Evolutionary conservation across 306 rosid genomes (phyloP), one percentile per base, ranked within the genome.

Genomic region (Alnus glutinosa): DNA sequence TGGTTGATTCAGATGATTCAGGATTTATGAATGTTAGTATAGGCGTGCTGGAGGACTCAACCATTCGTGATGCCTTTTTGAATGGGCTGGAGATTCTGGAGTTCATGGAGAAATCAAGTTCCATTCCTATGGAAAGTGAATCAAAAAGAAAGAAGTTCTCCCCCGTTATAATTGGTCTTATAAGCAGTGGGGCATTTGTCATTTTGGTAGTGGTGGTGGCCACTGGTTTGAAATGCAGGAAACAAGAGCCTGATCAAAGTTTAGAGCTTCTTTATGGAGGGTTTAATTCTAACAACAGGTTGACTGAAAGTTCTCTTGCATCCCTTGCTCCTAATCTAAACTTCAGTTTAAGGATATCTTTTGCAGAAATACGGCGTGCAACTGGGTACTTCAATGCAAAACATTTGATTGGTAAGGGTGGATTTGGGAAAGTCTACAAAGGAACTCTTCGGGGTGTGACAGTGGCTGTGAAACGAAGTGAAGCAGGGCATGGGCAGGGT

Each of bases 41-140:
- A 28, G 0, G 4, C 36, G 78, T 59, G 19, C 2, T 0, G 49
- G 0, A 0, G 9, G 0, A 54, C 1, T 57, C 73, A 2, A 0
- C 0, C 0, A 8, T 4, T 0, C 39, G 0, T 3, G 49, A 37
- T 12, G 79, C 84, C 3, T 76, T 79, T 70, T 16, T 87, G 52
- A 89, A 86, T 6, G 90, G 89, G 23, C 76, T 89, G 19, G 90
- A 89, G 79, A 64, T 87, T 58, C 83, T 89, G 90, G 79, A 68
- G 75, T 0, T 85, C 42, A 61, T 77, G 52, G 44, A 61, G 8
- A 0, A 30, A 5, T 39, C 77, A 10, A 52, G 1, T 76, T 7
- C 32, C 30, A 44, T 36, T 16, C 30, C 61, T 14, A 0, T 0
- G 1, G 49, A 57, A 66, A 69, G 42, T 5, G 46, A 71, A 62